These are phyloP conservation scores for Hylodesmum podocarpum DNA, from an alignment of 306 rosid species.

Conservation along the genomic window DNA sequence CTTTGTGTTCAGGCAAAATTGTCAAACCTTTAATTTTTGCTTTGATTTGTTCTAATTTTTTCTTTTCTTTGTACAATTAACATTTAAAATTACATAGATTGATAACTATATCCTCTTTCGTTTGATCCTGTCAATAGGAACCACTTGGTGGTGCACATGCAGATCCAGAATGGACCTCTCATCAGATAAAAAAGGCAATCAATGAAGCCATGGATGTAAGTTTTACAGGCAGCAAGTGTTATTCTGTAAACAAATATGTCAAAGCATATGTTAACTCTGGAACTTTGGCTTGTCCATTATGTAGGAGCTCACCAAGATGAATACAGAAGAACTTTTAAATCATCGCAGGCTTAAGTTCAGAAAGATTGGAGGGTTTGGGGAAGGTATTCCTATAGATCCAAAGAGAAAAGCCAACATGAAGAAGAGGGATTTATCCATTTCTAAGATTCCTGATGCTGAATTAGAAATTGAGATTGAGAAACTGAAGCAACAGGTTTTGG, in stretches of 20 bases:
- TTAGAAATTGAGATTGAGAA: slow-evolving; percentile 56
- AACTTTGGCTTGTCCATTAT: slow-evolving; percentile 26
- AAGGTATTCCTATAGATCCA: slow-evolving; percentile 77
- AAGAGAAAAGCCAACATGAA: slow-evolving; percentile 64
- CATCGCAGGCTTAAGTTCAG: slow-evolving; percentile 84
- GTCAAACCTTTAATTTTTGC: slow-evolving; percentile 16
- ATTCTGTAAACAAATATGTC: slow-evolving; percentile 17
- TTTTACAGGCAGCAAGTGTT: slow-evolving; percentile 23
- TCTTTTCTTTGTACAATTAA: neutral
- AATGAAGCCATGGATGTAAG: slow-evolving; percentile 83
- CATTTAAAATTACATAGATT: neutral
- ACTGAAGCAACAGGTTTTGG: slow-evolving; percentile 52
- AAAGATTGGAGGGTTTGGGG: slow-evolving; percentile 76
- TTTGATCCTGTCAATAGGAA: slow-evolving; percentile 56
- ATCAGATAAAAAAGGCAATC: slow-evolving; percentile 76
- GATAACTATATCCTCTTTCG: neutral
- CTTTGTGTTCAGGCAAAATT: neutral
- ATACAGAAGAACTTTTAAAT: slow-evolving; percentile 54
- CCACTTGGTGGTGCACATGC: slow-evolving; percentile 97
- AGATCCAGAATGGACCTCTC: slow-evolving; percentile 80
- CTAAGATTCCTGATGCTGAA: slow-evolving; percentile 45
- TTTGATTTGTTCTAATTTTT: neutral
- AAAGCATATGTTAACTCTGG: slow-evolving; percentile 16
- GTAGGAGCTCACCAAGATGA: slow-evolving; percentile 76
- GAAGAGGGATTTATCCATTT: slow-evolving; percentile 52